Evolutionary conservation across 441 rosid species (phyloP).

Genomic region (Oxalis stricta): DNA sequence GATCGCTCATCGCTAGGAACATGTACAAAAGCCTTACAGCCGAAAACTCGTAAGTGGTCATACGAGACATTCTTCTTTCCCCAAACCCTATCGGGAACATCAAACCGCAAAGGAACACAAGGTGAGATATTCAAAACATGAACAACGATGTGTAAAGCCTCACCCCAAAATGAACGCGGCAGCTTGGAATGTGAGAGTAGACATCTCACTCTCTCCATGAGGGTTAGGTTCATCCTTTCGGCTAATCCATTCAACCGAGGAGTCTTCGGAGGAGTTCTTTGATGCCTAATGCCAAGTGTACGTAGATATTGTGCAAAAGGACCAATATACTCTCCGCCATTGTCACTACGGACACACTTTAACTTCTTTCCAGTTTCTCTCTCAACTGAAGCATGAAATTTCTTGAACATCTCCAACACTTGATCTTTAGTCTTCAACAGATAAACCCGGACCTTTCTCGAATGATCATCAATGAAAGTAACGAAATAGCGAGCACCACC

Average conservation of each 20-base stretch:
- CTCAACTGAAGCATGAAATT: neutral
- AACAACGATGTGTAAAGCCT: neutral
- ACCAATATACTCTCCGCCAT: slow-evolving; percentile 1
- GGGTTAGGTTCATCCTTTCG: slow-evolving; percentile 3
- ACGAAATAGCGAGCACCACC: slow-evolving; percentile 1
- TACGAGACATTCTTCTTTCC: no score
- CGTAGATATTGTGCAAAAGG: slow-evolving; percentile 5
- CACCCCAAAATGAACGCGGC: neutral
- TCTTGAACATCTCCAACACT: neutral
- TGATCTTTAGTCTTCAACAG: neutral
- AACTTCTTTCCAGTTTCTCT: slow-evolving; percentile 4
- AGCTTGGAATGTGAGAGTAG: slow-evolving; percentile 1
- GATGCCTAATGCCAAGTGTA: slow-evolving; percentile 1
- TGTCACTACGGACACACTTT: slow-evolving; percentile 3
- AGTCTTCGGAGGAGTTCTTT: slow-evolving; percentile 1
- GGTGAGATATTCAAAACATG: neutral
- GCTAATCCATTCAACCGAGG: slow-evolving; percentile 3
- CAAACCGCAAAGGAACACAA: no score
- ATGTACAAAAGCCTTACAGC: slow-evolving; percentile 4
- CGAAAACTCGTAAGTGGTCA: no score
- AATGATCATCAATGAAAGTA: slow-evolving; percentile 7
- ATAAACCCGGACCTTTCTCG: neutral
- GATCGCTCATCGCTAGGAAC: slow-evolving; percentile 6
- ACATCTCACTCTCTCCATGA: neutral
- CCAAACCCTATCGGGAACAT: no score